A percentile compares a stretch with the other conserved stretches of the same genome.
These are phyloP conservation scores for Leccinum aurantiacum DNA, from an alignment of 768 basidiomycete species.

Conservation along the genomic window DNA sequence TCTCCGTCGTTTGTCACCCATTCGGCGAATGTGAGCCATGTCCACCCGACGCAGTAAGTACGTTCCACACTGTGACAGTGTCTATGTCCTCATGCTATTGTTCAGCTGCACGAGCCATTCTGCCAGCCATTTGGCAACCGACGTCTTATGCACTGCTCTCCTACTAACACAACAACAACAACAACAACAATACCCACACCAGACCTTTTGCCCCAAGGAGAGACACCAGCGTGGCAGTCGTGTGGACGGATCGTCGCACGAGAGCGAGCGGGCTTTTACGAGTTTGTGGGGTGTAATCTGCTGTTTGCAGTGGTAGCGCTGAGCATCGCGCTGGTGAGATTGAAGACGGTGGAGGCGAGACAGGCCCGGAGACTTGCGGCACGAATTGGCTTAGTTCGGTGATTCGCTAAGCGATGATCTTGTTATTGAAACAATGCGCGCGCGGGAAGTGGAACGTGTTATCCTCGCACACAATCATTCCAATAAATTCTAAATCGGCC, in stretches of 20 bases:
- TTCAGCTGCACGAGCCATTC: slow-evolving; percentile 76
- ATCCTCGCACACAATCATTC: neutral
- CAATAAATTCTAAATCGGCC: slow-evolving; percentile 9
- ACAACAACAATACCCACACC: slow-evolving; percentile 11
- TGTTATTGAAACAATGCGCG: neutral
- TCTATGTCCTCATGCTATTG: slow-evolving; percentile 6
- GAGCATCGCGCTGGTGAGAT: slow-evolving; percentile 64
- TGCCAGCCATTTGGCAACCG: slow-evolving; percentile 97
- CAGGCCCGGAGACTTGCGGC: slow-evolving; percentile 85
- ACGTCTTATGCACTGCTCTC: slow-evolving; percentile 78
- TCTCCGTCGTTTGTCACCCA: slow-evolving; percentile 44
- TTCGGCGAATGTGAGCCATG: slow-evolving; percentile 63
- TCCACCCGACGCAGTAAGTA: slow-evolving; percentile 58
- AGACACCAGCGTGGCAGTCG: slow-evolving; percentile 86
- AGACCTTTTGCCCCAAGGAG: slow-evolving; percentile 37
- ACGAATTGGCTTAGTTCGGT: slow-evolving; percentile 69
- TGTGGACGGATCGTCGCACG: slow-evolving; percentile 82
- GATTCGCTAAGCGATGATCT: neutral
- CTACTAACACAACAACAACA: slow-evolving; percentile 28
- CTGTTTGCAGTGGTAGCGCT: slow-evolving; percentile 68
- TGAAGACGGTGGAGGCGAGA: slow-evolving; percentile 62
- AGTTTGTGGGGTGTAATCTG: slow-evolving; percentile 85
- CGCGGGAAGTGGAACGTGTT: neutral
- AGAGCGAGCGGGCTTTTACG: slow-evolving; percentile 87
- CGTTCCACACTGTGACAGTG: slow-evolving; percentile 24